These are phyloP conservation scores for Leccinum variicolor DNA, from an alignment of 768 basidiomycete species.

Conservation along the genomic window DNA sequence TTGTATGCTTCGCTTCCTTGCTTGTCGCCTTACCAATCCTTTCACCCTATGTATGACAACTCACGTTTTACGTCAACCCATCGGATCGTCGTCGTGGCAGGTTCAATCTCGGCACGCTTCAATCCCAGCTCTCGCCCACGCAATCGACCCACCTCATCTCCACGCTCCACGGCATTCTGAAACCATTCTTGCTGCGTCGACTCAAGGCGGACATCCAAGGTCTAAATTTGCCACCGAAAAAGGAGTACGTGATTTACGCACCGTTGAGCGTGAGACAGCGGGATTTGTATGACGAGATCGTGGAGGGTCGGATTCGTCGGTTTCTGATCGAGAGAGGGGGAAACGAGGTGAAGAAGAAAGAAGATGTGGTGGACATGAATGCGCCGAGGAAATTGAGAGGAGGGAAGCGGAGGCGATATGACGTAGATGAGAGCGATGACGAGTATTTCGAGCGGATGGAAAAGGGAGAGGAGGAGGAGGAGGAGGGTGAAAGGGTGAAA, in stretches of 20 bases:
- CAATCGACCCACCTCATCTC: conserved; percentile 68
- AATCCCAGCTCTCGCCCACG: conserved; percentile 50
- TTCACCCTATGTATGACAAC: neutral
- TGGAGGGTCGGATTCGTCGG: conserved; percentile 66
- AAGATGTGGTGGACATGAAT: conserved; percentile 26
- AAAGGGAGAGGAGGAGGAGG: conserved; percentile 40
- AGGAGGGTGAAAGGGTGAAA: conserved; percentile 35
- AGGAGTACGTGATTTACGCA: conserved; percentile 92
- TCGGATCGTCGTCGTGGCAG: conserved; percentile 29
- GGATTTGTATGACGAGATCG: conserved; percentile 79
- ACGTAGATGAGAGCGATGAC: conserved; percentile 54
- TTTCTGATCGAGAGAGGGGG: conserved; percentile 47
- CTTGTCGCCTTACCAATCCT: neutral
- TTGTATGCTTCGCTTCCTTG: neutral
- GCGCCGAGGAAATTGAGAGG: conserved; percentile 34
- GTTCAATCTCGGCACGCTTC: conserved; percentile 71
- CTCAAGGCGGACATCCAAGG: conserved; percentile 86
- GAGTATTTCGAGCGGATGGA: conserved; percentile 66
- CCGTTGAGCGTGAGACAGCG: conserved; percentile 81
- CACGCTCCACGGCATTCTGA: conserved; percentile 85
- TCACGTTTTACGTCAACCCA: neutral
- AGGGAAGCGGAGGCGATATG: conserved; percentile 45
- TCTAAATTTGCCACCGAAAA: conserved; percentile 74
- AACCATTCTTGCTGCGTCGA: conserved; percentile 91
- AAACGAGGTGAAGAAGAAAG: conserved; percentile 20